Base-by-base conservation (phyloP, 164 flowering plant species). In the Taxillus chinensis region DNA sequence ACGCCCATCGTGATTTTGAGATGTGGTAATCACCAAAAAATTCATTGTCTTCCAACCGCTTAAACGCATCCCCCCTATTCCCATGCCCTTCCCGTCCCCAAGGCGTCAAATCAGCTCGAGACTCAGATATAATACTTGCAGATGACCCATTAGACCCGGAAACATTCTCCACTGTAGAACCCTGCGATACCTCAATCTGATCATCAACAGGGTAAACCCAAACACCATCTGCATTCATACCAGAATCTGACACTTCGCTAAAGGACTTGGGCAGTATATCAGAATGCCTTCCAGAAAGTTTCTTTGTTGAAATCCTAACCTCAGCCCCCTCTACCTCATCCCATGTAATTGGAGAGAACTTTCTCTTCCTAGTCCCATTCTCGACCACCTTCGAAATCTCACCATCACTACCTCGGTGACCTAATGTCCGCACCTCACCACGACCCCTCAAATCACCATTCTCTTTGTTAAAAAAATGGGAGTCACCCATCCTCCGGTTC, bases 1-100 rank as follows among this genome's bases (percentile, higher is more conserved):
- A 70, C 10, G 84, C 89, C 92, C 92, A 86, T n/a, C 89, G 62
- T 37, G 92, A 86, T 45, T 48, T 69, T 3, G 70, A 63, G 39
- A 82, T 73, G 56, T 68, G 73, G 8, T 75, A 66, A 37, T 68
- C 60, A 7, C 65, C 71, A 60, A 62, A 68, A 62, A 57, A 45
- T 4, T 78, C 81, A 41, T 73, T 82, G 14, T 75, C 78, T 37
- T 60, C 74, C 63, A 71, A 39, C 45, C 65, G 63, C 49, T 69
- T 68, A 2, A 55, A 61, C 39, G 72, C 73, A 55, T 39, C 40
- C 49, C 68, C 75, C 64, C 56, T 69, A 45, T 16, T 57, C 64
- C 42, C 51, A 37, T 13, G 7, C 8, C 17, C 39, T 61, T 67
- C 71, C 15, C 17, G 39, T 9, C 58, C 16, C 8, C 56, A 55